phyloP scores from a whole-genome alignment of 306 rosid genomes.

The Myrica gale region DNA sequence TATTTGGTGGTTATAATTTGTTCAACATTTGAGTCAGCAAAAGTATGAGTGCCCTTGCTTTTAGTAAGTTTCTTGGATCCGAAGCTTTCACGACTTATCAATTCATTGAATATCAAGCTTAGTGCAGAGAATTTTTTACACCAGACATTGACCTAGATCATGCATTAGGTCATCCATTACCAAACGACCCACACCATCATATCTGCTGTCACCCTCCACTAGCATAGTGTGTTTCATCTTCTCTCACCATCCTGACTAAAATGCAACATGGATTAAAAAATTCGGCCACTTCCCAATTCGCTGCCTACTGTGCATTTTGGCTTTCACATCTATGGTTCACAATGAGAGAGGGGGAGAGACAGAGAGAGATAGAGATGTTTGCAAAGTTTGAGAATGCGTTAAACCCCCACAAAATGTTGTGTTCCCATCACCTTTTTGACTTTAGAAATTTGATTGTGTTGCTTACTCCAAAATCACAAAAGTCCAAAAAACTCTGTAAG shows the following conservation, averaged over 20 bases:
- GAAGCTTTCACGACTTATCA: constrained; percentile 15
- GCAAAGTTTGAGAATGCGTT: constrained; percentile 33
- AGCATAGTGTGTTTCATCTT: constrained; percentile 36
- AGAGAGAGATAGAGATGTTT: constrained; percentile 1
- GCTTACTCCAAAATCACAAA: constrained; percentile 19
- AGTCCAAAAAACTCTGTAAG: constrained; percentile 16
- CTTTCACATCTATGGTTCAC: constrained; percentile 31
- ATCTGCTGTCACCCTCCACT: constrained; percentile 61
- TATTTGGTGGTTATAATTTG: constrained; percentile 40
- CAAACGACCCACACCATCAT: constrained; percentile 24
- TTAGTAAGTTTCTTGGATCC: constrained; percentile 26
- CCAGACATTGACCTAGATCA: constrained; percentile 40
- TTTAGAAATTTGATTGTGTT: constrained; percentile 25
- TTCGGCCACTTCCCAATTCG: constrained; percentile 18
- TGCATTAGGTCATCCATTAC: constrained; percentile 33
- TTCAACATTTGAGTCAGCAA: constrained; percentile 19
- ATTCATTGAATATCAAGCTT: constrained; percentile 29
- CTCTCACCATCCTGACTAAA: constrained; percentile 27
- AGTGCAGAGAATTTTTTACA: constrained; percentile 46
- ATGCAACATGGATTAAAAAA: constrained; percentile 7
- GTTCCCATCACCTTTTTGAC: constrained; percentile 53
- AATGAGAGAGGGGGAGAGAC: not conserved
- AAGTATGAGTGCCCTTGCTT: constrained; percentile 15
- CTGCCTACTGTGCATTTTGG: constrained; percentile 12
- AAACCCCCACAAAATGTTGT: constrained; percentile 34